Conservation (phyloP, 176 grass and related monocot species). For the Aechmea fasciata region DNA sequence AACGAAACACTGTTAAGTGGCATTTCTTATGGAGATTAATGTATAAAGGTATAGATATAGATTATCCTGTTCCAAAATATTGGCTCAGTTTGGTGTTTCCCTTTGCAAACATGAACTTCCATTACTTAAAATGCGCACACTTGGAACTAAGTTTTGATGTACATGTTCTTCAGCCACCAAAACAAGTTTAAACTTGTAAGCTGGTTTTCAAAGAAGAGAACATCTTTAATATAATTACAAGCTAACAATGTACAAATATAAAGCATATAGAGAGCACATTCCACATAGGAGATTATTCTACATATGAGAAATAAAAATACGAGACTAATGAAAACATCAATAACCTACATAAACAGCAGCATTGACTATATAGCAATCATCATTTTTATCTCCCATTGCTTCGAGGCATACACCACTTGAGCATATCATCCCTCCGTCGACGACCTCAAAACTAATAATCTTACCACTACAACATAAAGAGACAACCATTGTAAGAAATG, state of each 20-base stretch:
- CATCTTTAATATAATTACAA: not conserved
- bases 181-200: not conserved
- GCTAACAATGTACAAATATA: not conserved
- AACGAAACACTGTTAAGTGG: too few relatives aligned
- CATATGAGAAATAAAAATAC: not conserved
- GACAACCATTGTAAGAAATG: constrained; percentile 2
- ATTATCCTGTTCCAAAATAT: too few relatives aligned
- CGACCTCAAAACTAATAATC: constrained; percentile 69
- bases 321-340: constrained; percentile 15
- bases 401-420: constrained; percentile 77
- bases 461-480: constrained; percentile 36
- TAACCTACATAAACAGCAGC: constrained; percentile 72
- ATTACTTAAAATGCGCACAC: too few relatives aligned
- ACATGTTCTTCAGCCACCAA: too few relatives aligned
- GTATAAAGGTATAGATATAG: too few relatives aligned
- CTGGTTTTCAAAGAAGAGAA: not conserved
- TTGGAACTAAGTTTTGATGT: too few relatives aligned
- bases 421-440: constrained; percentile 88
- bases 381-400: constrained; percentile 96
- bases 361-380: constrained; percentile 90
- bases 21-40: too few relatives aligned
- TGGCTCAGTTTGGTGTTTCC: too few relatives aligned
- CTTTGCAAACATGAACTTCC: too few relatives aligned
- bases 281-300: not conserved
- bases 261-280: not conserved